Percentiles rank a stretch among this genome's conserved stretches.
Conservation (phyloP, 1,139 yeast genomes). For the Suhomyces atakaporum region DNA sequence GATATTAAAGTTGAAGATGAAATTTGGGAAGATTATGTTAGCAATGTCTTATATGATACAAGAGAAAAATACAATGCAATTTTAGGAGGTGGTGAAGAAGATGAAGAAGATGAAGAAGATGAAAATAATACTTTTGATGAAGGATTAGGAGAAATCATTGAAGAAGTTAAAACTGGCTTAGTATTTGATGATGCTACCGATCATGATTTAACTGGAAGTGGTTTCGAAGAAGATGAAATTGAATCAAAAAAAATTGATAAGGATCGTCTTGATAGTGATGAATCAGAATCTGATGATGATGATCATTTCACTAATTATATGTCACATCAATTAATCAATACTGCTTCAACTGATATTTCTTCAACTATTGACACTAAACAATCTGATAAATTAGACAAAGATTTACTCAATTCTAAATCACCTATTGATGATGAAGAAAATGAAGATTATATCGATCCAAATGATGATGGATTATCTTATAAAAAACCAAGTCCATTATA, state of each 20-base stretch:
- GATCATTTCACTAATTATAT: conserved; percentile 73
- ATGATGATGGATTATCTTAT: conserved; percentile 78
- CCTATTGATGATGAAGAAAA: conserved; percentile 28
- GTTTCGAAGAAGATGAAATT: conserved; percentile 32
- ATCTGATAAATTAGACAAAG: neutral
- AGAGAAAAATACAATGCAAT: conserved; percentile 96
- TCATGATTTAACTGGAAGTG: conserved; percentile 31
- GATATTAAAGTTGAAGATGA: conserved; percentile 60
- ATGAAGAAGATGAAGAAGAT: conserved; percentile 36
- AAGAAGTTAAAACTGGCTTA: conserved; percentile 39
- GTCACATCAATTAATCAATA: conserved; percentile 74
- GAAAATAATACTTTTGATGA: conserved; percentile 51
- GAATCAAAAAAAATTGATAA: conserved; percentile 23
- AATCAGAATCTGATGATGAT: conserved; percentile 28
- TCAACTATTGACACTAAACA: conserved; percentile 30
- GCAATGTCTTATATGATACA: conserved; percentile 79
- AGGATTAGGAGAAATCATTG: conserved; percentile 50
- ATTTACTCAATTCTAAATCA: neutral
- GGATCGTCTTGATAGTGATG: conserved; percentile 22
- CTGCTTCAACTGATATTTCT: conserved; percentile 59
- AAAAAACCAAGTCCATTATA: conserved; percentile 65
- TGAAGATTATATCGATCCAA: conserved; percentile 75
- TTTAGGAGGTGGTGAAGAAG: conserved; percentile 69
- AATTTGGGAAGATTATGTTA: conserved; percentile 83
- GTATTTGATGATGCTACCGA: conserved; percentile 39